Evolutionary conservation across 129 eudicot species (phyloP), one percentile per base, ranked within the genome.

Genomic region (Centrapalus pauciflorus): DNA sequence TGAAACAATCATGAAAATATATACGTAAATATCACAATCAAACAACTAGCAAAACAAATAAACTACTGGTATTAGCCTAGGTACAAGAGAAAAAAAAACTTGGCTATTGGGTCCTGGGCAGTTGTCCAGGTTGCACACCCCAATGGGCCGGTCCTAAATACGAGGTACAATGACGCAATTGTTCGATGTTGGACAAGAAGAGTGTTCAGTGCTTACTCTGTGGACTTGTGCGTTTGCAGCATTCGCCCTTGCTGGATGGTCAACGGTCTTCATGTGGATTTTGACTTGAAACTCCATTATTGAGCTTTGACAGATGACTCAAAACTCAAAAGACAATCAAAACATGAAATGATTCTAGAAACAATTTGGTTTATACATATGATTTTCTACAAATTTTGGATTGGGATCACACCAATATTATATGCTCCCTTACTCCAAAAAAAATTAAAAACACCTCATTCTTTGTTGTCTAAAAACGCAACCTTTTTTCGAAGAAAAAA

Each of bases 141-240:
- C n/a, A n/a, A n/a, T n/a, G n/a, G n/a, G n/a, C n/a, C n/a, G n/a
- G n/a, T n/a, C n/a, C n/a, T n/a, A n/a, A 16, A 45, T 14, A 2
- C 76, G 76, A 88, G 96, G 98, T 54, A 92, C 98, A 7, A 88
- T 92, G 82, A 72, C 98, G 48, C 95, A 92, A 64, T 65, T 92
- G 16, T 88, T 81, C 64, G 75, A 92, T 66, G 96, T 92, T 61
- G 96, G 81, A 21, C 86, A 83, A 78, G 97, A 82, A 21, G 97
- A 87, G 78, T 87, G 94, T 80, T 85, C 95, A 11, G 81, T 92
- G 16, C 81, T 91, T 38, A 81, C 85, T 51, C 67, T 87, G 61
- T 91, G 98, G 98, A 87, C 98, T 69, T 91, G 88, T 62, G 23
- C 79, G 49, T 80, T 76, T 63, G 89, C 91, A 54, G 78, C 79